A percentile compares a stretch with the other conserved stretches of the same genome.
phyloP scores from a whole-genome alignment of 805 yeast species.

The Komagataella phaffii region DNA sequence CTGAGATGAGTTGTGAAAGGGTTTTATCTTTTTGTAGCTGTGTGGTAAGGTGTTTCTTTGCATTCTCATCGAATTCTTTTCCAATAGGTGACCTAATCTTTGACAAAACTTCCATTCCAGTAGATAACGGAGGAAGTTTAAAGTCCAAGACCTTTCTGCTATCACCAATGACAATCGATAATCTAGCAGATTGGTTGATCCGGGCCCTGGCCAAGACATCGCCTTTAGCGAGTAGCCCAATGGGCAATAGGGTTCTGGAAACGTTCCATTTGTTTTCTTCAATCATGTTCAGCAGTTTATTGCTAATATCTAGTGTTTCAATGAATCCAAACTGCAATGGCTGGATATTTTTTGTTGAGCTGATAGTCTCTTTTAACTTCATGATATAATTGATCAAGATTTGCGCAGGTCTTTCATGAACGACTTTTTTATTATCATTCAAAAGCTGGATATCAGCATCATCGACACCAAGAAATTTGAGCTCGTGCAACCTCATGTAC shows the following conservation, averaged over 20 bases:
- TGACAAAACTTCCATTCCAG: neutral
- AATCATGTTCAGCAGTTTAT: neutral
- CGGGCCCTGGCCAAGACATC: neutral
- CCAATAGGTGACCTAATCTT: neutral
- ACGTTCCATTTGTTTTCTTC: neutral
- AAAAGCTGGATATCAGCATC: conserved; percentile 18
- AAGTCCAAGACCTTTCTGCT: neutral
- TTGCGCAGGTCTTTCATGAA: conserved; percentile 15
- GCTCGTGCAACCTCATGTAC: conserved; percentile 11
- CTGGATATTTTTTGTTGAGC: neutral
- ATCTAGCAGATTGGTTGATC: neutral
- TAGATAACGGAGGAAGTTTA: neutral
- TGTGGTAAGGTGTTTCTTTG: neutral
- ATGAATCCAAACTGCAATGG: neutral
- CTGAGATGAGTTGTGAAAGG: neutral
- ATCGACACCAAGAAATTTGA: conserved; percentile 17
- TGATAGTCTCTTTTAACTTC: conserved; percentile 15
- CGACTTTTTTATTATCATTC: conserved; percentile 6
- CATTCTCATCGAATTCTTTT: neutral
- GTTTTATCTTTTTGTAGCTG: neutral
- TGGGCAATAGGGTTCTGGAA: neutral
- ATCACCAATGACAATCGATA: neutral
- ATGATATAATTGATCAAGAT: conserved; percentile 16
- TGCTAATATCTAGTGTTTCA: neutral
- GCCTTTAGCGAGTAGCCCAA: neutral